Conservation (phyloP, 2,329 filamentous ascomycete genomes). For the Tothia fuscella region DNA sequence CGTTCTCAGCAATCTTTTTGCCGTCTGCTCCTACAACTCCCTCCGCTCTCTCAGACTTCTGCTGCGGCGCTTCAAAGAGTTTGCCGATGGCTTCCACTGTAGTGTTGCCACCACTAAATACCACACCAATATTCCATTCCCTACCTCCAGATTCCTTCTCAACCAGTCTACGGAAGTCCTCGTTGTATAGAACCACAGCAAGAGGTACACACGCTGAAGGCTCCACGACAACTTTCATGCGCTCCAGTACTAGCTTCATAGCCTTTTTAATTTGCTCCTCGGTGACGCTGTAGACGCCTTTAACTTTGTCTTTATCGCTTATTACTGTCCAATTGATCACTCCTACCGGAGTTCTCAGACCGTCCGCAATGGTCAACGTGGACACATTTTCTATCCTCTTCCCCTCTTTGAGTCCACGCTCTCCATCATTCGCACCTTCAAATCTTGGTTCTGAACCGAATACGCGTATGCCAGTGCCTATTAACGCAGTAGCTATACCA, state of each 20-base stretch:
- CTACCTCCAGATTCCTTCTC: slow-evolving; percentile 56
- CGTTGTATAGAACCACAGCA: slow-evolving; percentile 72
- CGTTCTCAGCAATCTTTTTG: slow-evolving; percentile 33
- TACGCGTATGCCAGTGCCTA: slow-evolving; percentile 59
- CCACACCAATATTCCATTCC: slow-evolving; percentile 59
- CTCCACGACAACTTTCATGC: slow-evolving; percentile 85
- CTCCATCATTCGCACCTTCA: slow-evolving; percentile 73
- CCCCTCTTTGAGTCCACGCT: slow-evolving; percentile 54
- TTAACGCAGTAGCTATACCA: slow-evolving; percentile 66
- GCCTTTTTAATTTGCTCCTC: slow-evolving; percentile 74
- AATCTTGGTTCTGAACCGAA: slow-evolving; percentile 81
- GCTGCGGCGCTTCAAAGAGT: slow-evolving; percentile 32
- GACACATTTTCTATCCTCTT: slow-evolving; percentile 55
- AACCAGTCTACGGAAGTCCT: slow-evolving; percentile 64
- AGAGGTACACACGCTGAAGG: slow-evolving; percentile 76
- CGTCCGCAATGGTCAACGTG: slow-evolving; percentile 77
- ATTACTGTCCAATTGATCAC: slow-evolving; percentile 66
- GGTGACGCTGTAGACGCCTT: slow-evolving; percentile 58
- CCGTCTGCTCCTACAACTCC: slow-evolving; percentile 29
- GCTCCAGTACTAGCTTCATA: slow-evolving; percentile 67
- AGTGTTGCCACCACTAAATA: slow-evolving; percentile 54
- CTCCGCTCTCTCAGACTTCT: slow-evolving; percentile 26
- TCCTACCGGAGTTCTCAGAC: slow-evolving; percentile 73
- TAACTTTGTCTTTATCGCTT: slow-evolving; percentile 56
- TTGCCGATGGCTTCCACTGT: slow-evolving; percentile 48